These are phyloP conservation scores for Paxillus rubicundulus DNA, from an alignment of 768 basidiomycete genomes.

Conservation along the genomic window DNA sequence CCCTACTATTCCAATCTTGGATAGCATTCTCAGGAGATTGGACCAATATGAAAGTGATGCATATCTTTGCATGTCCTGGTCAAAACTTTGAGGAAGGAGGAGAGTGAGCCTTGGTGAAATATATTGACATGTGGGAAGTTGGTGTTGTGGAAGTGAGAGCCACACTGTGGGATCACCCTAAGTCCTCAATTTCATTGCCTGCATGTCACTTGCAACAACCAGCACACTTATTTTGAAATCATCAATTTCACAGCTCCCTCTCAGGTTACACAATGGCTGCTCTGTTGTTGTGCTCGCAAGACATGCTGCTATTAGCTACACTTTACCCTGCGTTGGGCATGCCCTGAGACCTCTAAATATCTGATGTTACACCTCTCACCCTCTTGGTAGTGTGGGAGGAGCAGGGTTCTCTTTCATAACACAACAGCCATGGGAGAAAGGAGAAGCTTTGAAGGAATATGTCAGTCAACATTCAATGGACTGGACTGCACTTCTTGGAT, in stretches of 20 bases:
- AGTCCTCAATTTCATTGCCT: neutral
- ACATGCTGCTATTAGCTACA: neutral
- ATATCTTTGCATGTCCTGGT: too few species aligned
- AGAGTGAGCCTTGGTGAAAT: too few species aligned
- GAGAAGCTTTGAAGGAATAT: constrained; percentile 83
- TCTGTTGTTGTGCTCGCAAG: constrained; percentile 9
- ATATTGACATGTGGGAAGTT: too few species aligned
- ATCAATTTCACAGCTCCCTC: constrained; percentile 11
- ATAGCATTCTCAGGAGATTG: too few species aligned
- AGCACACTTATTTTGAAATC: constrained; percentile 1
- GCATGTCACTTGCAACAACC: constrained; percentile 11
- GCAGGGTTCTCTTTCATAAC: constrained; percentile 54
- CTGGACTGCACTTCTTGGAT: neutral
- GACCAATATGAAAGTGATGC: too few species aligned
- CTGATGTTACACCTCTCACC: constrained; percentile 49
- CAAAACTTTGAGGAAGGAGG: too few species aligned
- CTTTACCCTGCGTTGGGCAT: neutral
- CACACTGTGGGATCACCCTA: too few species aligned
- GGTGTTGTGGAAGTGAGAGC: too few species aligned
- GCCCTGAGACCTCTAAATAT: constrained; percentile 2
- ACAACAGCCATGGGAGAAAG: constrained; percentile 67
- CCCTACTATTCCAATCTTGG: too few species aligned
- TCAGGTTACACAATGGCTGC: constrained; percentile 20
- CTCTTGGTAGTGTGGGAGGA: constrained; percentile 37
- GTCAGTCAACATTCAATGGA: constrained; percentile 43